A percentile compares a stretch with the other conserved stretches of the same genome.
phyloP scores from a whole-genome alignment of 2,329 filamentous ascomycete species.

The Colletotrichum orbiculare region DNA sequence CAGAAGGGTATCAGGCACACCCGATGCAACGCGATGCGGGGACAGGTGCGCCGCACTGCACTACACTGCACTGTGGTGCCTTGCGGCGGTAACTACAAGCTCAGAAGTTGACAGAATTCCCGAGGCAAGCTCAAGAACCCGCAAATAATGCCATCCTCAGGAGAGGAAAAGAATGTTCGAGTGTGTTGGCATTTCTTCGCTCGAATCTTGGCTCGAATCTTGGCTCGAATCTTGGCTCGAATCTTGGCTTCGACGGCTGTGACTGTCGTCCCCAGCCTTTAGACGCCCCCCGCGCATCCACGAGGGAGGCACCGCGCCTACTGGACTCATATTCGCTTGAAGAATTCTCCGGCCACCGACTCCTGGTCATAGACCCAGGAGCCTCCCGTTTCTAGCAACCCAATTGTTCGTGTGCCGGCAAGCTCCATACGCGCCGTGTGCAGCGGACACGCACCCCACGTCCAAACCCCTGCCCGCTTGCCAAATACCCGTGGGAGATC shows the following conservation, averaged over 20 bases:
- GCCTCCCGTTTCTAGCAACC: constrained; percentile 28
- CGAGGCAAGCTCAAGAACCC: constrained; percentile 10
- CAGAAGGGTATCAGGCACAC: not conserved
- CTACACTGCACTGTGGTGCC: too few relatives aligned
- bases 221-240: constrained; percentile 30
- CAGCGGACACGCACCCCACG: constrained; percentile 23
- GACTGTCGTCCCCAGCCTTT: constrained; percentile 14
- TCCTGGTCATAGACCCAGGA: constrained; percentile 16
- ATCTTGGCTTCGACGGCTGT: constrained; percentile 28
- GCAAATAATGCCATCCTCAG: constrained; percentile 7
- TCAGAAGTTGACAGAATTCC: not conserved
- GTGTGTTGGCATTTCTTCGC: constrained; percentile 29
- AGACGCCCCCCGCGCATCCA: constrained; percentile 25
- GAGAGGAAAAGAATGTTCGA: not conserved
- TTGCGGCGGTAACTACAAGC: not conserved
- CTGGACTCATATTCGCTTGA: constrained; percentile 33
- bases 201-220: constrained; percentile 28
- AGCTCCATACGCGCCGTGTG: not conserved
- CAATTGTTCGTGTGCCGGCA: constrained; percentile 24
- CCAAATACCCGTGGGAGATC: constrained; percentile 30
- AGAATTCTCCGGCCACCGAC: constrained; percentile 32
- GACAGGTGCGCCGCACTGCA: too few relatives aligned
- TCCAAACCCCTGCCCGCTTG: constrained; percentile 19
- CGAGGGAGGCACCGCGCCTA: constrained; percentile 18
- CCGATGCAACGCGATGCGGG: too few relatives aligned